Evolutionary conservation across 225 moss, liverwort and hornwort genomes (phyloP), one percentile per base, ranked within the genome.

Genomic region (Climacium dendroides): DNA sequence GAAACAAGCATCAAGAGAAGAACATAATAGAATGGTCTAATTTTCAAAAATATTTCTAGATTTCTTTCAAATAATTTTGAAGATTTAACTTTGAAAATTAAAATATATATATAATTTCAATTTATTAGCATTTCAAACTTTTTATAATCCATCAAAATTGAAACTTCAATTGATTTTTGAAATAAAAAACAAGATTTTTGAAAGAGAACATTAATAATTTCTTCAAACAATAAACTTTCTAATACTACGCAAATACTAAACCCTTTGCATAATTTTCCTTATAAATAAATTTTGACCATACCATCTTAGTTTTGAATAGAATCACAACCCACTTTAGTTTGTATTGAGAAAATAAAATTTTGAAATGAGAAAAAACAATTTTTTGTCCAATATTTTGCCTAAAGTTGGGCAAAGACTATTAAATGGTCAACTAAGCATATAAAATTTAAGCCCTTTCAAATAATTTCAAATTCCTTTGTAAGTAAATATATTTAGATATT

Each of bases 381-480:
- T 20, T 6, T 17, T 1, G 0, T 20, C 1, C 0, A 34, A 20
- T 0, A 20, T 20, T 0, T 34, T 26, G 11, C 5, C 5, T 2
- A 18, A 57, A 57, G 37, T 37, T 78, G 9, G 57, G 2, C 18
- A 57, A 17, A 22, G 7, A 26, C 0, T 37, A 0, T 28, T 11
- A 3, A 26, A 78, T 55, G 7, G 25, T 37, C 0, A 0, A 37
- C 37, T 78, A 7, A 17, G 0, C 17, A 18, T 26, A 11, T 1
- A 78, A 0, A 1, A 9, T 0, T 37, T 39, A 6, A 9, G 3
- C 1, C 6, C 15, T 66, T 19, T 5, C 14, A 37, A 39, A 30
- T 30, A 15, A 66, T 9, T 39, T 64, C 3, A 11, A 81, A 63
- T 34, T 35, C 7, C 1, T 48, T 35, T 5, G 1, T 7, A 16